These are phyloP conservation scores for Arthrinium phaeospermum DNA, from an alignment of 2,329 filamentous ascomycete species.

Conservation along the genomic window DNA sequence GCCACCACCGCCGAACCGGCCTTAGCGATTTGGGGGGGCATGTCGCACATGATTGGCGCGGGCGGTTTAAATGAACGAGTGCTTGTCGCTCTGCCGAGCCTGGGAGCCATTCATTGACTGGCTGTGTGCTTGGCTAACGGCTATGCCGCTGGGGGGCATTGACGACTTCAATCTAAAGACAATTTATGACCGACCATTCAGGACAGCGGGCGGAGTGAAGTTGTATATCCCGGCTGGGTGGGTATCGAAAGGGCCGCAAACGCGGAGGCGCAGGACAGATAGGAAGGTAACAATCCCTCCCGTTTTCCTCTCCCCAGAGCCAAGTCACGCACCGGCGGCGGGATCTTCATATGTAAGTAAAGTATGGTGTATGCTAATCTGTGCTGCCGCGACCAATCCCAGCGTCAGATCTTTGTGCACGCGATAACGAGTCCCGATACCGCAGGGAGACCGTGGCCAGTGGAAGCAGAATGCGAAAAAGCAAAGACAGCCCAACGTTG, in stretches of 20 bases:
- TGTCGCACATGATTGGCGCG: constrained; percentile 6
- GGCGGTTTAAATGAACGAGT: constrained; percentile 6
- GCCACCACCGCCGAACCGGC: neutral
- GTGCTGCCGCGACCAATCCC: neutral
- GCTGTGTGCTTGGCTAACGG: neutral
- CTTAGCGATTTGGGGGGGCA: neutral
- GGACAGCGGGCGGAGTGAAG: neutral
- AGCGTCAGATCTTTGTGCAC: neutral
- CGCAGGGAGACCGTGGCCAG: neutral
- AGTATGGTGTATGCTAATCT: neutral
- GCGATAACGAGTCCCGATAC: constrained; percentile 9
- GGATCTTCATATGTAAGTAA: neutral
- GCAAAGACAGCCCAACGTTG: neutral
- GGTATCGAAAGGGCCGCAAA: constrained; percentile 16
- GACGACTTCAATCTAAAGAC: constrained; percentile 7
- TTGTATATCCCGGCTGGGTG: constrained; percentile 6
- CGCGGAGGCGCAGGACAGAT: constrained; percentile 12
- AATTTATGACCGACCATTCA: constrained; percentile 13
- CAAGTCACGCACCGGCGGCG: neutral
- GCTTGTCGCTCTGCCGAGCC: constrained; percentile 1
- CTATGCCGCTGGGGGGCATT: constrained; percentile 6
- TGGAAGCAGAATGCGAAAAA: constrained; percentile 14
- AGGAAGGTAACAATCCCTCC: constrained; percentile 17
- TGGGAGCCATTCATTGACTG: neutral
- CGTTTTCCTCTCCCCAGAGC: neutral